These are phyloP conservation scores for Sporisorium iseilematis-ciliati DNA, from an alignment of 1,284 basidiomycete species.

Conservation along the genomic window DNA sequence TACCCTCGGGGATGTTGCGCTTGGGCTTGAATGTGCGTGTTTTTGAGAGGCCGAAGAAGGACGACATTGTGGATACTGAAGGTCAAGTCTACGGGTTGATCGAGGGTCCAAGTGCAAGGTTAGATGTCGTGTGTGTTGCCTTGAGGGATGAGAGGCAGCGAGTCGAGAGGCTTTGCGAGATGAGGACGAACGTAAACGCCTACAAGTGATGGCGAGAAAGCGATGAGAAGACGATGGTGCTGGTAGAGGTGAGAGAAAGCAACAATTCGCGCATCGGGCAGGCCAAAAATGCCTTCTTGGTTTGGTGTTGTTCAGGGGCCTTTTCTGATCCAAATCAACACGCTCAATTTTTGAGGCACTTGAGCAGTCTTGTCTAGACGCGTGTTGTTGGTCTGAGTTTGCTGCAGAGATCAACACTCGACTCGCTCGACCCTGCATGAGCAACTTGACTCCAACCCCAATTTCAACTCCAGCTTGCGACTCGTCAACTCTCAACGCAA, in stretches of 20 bases:
- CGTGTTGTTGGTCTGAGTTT: too few relatives aligned
- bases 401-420: too few relatives aligned
- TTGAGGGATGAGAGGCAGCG: neutral
- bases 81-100: neutral
- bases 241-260: neutral
- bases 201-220: neutral
- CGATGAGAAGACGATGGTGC: neutral
- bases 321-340: constrained; percentile 1
- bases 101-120: neutral
- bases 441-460: too few relatives aligned
- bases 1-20: constrained; percentile 93
- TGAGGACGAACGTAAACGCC: neutral
- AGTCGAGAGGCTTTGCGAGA: neutral
- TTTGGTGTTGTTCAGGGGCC: neutral
- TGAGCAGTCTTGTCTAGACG: too few relatives aligned
- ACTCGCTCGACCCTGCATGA: too few relatives aligned
- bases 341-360: neutral
- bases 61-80: constrained; percentile 50
- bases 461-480: too few relatives aligned
- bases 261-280: neutral
- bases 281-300: neutral
- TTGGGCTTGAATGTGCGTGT: constrained; percentile 96
- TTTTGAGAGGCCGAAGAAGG: constrained; percentile 72
- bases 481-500: too few relatives aligned
- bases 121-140: neutral